Evolutionary conservation across 2,329 filamentous ascomycete species (phyloP).

Genomic region (Simplicillium sp.): DNA sequence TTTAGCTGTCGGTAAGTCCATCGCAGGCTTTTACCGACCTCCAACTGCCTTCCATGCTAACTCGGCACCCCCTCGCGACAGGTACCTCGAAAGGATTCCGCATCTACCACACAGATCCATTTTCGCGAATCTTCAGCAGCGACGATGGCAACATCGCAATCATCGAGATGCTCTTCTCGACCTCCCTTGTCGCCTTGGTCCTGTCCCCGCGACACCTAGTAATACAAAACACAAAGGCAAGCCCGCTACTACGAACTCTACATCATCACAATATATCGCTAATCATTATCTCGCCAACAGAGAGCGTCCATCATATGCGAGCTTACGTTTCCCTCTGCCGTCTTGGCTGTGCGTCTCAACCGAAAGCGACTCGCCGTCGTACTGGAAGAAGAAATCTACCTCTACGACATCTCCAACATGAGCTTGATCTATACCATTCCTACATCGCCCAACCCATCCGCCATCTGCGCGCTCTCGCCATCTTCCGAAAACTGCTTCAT

Average conservation of each 20-base stretch:
- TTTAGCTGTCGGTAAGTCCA: conserved; percentile 73
- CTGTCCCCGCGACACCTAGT: conserved; percentile 85
- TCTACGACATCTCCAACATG: conserved; percentile 99
- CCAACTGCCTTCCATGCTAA: conserved; percentile 6
- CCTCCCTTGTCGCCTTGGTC: conserved; percentile 88
- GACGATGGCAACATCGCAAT: conserved; percentile 93
- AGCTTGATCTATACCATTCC: conserved; percentile 85
- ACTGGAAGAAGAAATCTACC: conserved; percentile 90
- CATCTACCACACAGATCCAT: conserved; percentile 94
- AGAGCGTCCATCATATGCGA: conserved; percentile 85
- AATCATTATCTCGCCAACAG: conserved; percentile 22
- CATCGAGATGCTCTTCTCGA: conserved; percentile 98
- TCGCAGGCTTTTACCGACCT: conserved; percentile 3
- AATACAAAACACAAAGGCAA: conserved; percentile 94
- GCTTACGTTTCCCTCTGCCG: conserved; percentile 94
- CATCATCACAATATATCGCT: conserved; percentile 7
- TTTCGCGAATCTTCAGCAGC: conserved; percentile 88
- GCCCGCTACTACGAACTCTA: conserved; percentile 11
- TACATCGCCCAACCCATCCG: conserved; percentile 85
- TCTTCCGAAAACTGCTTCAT: conserved; percentile 95
- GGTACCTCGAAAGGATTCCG: conserved; percentile 90
- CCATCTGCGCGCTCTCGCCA: conserved; percentile 85
- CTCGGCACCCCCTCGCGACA: conserved; percentile 21
- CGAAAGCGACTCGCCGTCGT: conserved; percentile 89
- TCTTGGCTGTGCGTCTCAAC: conserved; percentile 88